A percentile compares a stretch with the other conserved stretches of the same genome.
These are phyloP conservation scores for Colletotrichum sp. DNA, from an alignment of 2,329 filamentous ascomycete genomes.

Conservation along the genomic window DNA sequence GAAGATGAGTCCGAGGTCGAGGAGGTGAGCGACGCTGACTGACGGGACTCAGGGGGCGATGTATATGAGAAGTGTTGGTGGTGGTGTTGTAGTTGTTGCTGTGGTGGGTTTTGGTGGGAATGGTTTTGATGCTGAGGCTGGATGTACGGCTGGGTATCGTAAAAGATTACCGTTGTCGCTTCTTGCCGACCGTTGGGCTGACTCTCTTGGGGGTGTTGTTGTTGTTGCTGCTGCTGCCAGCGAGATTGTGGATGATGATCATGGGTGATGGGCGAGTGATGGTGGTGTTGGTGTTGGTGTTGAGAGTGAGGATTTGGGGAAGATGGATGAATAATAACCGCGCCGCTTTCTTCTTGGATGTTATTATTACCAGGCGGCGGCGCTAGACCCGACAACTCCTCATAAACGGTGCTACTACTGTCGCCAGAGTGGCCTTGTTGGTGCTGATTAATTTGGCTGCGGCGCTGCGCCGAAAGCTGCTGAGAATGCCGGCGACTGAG, in stretches of 20 bases:
- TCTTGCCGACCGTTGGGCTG: neutral
- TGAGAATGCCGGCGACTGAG: neutral
- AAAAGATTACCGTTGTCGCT: neutral
- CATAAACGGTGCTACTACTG: neutral
- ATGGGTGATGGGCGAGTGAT: neutral
- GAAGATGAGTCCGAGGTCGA: neutral
- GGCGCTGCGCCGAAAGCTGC: neutral
- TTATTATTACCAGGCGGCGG: neutral
- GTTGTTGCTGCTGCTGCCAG: neutral
- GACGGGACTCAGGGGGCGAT: neutral
- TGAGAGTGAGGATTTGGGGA: neutral
- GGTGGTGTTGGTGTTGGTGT: neutral
- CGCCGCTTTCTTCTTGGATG: neutral
- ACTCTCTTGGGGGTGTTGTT: neutral
- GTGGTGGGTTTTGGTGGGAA: neutral
- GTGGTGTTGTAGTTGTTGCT: neutral
- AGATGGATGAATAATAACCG: neutral
- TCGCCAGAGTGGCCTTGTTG: neutral
- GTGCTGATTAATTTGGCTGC: neutral
- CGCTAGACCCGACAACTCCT: neutral
- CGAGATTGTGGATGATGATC: neutral
- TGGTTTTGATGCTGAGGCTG: neutral
- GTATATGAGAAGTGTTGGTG: neutral
- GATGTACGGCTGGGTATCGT: neutral
- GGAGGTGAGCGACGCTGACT: neutral